phyloP scores from a whole-genome alignment of 2,329 filamentous ascomycete species.

The Diplodia seriata region DNA sequence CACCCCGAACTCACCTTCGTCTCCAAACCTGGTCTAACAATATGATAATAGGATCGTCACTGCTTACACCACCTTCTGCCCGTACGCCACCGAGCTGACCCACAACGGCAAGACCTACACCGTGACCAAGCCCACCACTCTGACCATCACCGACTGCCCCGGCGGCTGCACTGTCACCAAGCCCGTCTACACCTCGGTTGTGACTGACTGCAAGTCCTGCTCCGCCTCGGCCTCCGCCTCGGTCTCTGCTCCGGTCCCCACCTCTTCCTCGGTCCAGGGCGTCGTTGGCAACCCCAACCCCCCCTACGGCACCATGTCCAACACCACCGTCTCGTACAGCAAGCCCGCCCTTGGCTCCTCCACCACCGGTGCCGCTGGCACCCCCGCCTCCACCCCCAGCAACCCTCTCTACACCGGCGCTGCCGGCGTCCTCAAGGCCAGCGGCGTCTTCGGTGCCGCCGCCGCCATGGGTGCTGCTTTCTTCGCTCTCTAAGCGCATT shows the following conservation, averaged over 20 bases:
- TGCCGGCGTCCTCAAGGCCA: constrained; percentile 53
- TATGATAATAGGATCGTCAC: constrained; percentile 37
- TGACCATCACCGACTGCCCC: constrained; percentile 38
- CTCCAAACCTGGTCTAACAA: no score
- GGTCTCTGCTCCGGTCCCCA: constrained; percentile 5
- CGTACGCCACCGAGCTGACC: constrained; percentile 33
- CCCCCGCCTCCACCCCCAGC: constrained; percentile 41
- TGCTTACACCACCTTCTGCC: constrained; percentile 45
- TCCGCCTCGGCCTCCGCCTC: constrained; percentile 14
- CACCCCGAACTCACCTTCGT: no score
- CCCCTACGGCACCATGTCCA: constrained; percentile 43
- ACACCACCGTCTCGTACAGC: constrained; percentile 40
- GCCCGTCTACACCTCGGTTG: constrained; percentile 35
- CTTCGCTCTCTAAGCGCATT: constrained; percentile 30
- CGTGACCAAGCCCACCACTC: constrained; percentile 30
- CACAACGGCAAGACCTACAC: constrained; percentile 31
- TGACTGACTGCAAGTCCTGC: constrained; percentile 32
- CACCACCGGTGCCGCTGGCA: constrained; percentile 37
- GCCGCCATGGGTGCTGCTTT: constrained; percentile 29
- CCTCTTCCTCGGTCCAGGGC: constrained; percentile 33
- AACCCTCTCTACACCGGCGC: constrained; percentile 56
- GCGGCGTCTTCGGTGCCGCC: constrained; percentile 55
- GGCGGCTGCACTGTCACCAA: constrained; percentile 39
- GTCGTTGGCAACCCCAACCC: constrained; percentile 31
- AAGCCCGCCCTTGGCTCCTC: constrained; percentile 36